Evolutionary conservation across 306 rosid species (phyloP).

Genomic region (Quercus bicolor): DNA sequence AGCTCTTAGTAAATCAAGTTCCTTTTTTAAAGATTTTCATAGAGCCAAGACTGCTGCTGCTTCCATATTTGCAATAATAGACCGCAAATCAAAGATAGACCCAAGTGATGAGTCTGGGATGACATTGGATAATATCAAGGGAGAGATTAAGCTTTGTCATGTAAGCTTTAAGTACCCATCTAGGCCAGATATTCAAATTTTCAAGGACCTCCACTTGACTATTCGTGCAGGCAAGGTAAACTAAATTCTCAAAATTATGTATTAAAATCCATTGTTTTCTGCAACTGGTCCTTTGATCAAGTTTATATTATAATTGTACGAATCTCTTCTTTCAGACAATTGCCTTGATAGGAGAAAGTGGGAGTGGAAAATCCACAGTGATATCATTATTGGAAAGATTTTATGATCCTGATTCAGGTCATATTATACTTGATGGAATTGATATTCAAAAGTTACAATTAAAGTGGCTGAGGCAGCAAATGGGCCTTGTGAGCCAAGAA

Average conservation of each 20-base stretch:
- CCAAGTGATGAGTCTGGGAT: conserved; percentile 63
- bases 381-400: conserved; percentile 75
- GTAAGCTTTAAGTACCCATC: conserved; percentile 75
- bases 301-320: not conserved
- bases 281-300: not conserved
- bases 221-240: conserved; percentile 78
- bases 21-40: conserved; percentile 50
- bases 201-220: conserved; percentile 59
- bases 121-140: conserved; percentile 47
- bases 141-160: conserved; percentile 59
- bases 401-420: conserved; percentile 82
- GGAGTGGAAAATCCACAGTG: conserved; percentile 88
- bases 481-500: conserved; percentile 91
- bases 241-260: not conserved
- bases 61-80: conserved; percentile 62
- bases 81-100: conserved; percentile 54
- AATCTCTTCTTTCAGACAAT: conserved; percentile 44
- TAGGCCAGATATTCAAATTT: conserved; percentile 70
- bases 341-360: conserved; percentile 93
- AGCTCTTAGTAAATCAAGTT: conserved; percentile 61
- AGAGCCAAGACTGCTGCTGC: conserved; percentile 62
- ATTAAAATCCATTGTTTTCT: not conserved
- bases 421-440: conserved; percentile 67
- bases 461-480: conserved; percentile 91
- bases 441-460: conserved; percentile 52